A percentile compares a stretch with the other conserved stretches of the same genome.
Evolutionary conservation across 805 yeast species (phyloP).

Genomic region (Hanseniaspora nectarophila): DNA sequence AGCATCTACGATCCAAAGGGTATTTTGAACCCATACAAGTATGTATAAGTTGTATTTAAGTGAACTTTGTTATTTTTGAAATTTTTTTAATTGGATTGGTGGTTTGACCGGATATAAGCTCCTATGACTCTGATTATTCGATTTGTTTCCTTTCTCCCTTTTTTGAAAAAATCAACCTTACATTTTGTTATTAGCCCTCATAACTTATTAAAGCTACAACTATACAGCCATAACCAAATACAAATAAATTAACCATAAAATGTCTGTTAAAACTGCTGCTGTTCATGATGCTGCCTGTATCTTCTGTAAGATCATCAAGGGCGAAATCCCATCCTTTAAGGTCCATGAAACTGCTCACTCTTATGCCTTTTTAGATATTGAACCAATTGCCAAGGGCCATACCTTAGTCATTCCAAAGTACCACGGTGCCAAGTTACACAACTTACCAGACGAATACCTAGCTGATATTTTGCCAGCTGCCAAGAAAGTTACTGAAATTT

Average conservation of each 20-base stretch:
- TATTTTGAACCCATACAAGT: conserved; percentile 90
- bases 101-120: no score
- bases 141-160: no score
- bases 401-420: conserved; percentile 80
- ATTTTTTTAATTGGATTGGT: no score
- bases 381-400: conserved; percentile 84
- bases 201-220: no score
- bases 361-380: conserved; percentile 82
- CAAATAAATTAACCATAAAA: neutral
- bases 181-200: no score
- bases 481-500: conserved; percentile 67
- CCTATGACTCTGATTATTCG: no score
- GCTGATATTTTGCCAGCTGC: conserved; percentile 79
- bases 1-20: conserved; percentile 78
- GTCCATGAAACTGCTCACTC: conserved; percentile 71
- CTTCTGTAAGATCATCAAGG: conserved; percentile 87
- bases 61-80: neutral
- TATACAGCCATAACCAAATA: neutral
- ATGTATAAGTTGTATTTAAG: conserved; percentile 35
- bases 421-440: conserved; percentile 88
- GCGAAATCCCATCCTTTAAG: conserved; percentile 91
- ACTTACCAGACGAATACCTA: conserved; percentile 82
- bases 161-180: no score
- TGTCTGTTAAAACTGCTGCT: conserved; percentile 18
- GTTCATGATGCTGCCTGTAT: conserved; percentile 54